Evolutionary conservation across 495 filamentous ascomycete species (phyloP), one percentile per base, ranked within the genome.

Genomic region (Penicillium steckii): DNA sequence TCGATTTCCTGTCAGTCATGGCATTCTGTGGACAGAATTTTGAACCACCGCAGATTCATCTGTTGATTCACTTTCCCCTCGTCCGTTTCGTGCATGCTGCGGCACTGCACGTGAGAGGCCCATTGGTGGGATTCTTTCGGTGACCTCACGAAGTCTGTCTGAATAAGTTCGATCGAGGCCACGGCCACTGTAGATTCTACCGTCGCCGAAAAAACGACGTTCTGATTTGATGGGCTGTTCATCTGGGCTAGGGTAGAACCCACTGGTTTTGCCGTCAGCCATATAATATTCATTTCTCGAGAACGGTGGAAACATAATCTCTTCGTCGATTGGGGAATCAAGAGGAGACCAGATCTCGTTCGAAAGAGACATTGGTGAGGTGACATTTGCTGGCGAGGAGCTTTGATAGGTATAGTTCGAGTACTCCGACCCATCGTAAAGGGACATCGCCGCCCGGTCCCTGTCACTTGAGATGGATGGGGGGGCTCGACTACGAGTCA

Each of bases 201-300:
- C 60, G 21, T 67, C 60, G 8, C 59, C 56, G 23, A 44, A 15
- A 22, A 44, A 8, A 12, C 38, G 30, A 9, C 46, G 33, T 12
- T 27, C 18, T 22, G 45, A 44, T 45, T 71, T 73, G 1, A 60
- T 52, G 1, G 64, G 51, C 23, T 61, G 58, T 23, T 65, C 51
- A 8, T 61, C 69, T 35, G 54, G 30, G 30, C 67, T 65, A 4
- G 66, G 68, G 26, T 55, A 57, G 13, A 54, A 46, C 37, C 51
- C 57, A 32, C 45, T 56, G 2, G 53, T 50, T 42, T 74, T 74
- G 43, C 66, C 68, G 21, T 71, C 71, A 4, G 62, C 62, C 27
- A 60, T 48, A 44, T 63, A 72, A 43, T 65, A 73, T 41, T 70
- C 71, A 22, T 73, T 59, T 33, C 59, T 43, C 8, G 53, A 35